Evolutionary conservation across 2,329 filamentous ascomycete species (phyloP), one percentile per base, ranked within the genome.

Genomic region (Cryoendolithus antarcticus): DNA sequence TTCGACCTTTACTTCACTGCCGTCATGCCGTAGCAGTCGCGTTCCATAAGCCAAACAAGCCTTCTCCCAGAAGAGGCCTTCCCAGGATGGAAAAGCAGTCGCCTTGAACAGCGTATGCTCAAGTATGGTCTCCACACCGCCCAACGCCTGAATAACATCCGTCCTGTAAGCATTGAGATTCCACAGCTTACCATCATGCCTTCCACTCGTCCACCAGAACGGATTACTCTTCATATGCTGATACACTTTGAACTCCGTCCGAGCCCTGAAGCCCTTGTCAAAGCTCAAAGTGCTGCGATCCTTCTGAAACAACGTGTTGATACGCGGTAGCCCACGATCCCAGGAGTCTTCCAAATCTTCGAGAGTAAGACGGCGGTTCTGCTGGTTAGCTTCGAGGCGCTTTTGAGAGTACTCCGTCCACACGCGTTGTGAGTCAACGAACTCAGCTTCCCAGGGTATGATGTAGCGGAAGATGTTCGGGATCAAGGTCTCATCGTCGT

Each of bases 341-440:
- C 91, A 98, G 57, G 86, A 94, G 58, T 98, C 91, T 57, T 98
- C 91, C 13, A 98, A 70, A 63, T 98, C 91, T 59, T 98, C 91
- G 6, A 98, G 72, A 0, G 91, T 98, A 34, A 98, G 68, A 50
- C 91, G 79, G 41, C 91, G 80, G 55, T 98, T 98, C 61, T 98
- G 91, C 53, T 96, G 89, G 55, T 95, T 93, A 13, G 91, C 93
- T 59, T 98, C 91, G 48, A 93, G 72, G 34, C 91, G 81, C 70
- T 98, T 98, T 65, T 98, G 91, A 1, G 89, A 95, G 57, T 98
- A 98, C 54, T 98, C 91, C 21, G 91, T 96, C 91, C 91, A 98
- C 1, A 98, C 91, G 51, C 93, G 81, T 60, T 98, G 93, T 3
- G 91, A 98, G 59, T 98, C 93, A 49, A 96, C 93, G 62, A 98